Evolutionary conservation across 345 rosid species (phyloP).

Genomic region (Eucalyptus albens): DNA sequence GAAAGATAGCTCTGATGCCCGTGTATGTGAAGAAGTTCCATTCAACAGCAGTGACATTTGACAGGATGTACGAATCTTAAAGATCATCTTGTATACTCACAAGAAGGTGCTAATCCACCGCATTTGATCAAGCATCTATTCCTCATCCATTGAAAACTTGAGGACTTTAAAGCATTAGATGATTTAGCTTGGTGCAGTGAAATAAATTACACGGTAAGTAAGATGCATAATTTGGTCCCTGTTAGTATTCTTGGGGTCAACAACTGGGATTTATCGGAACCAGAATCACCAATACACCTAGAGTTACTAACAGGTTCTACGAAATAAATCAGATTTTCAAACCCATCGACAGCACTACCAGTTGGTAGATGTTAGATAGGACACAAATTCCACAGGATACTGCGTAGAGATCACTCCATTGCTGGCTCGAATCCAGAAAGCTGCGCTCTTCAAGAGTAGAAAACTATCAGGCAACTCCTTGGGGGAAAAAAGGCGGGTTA

Average conservation of each 20-base stretch:
- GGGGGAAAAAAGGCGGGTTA: not conserved
- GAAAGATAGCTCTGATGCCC: not conserved
- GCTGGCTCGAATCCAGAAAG: not conserved
- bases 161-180: not conserved
- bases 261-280: not conserved
- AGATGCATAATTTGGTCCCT: not conserved
- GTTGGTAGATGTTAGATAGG: not conserved
- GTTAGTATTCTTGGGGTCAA: too few relatives aligned
- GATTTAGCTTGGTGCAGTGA: not conserved
- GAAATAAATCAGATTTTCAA: not conserved
- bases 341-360: not conserved
- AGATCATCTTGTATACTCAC: not conserved
- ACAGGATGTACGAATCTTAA: not conserved
- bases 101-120: not conserved
- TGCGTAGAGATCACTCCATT: not conserved
- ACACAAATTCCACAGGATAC: not conserved
- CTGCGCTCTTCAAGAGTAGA: not conserved
- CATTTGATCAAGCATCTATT: not conserved
- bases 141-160: not conserved
- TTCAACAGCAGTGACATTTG: not conserved
- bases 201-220: too few relatives aligned
- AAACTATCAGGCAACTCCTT: not conserved
- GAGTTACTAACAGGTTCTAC: not conserved
- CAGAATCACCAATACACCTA: not conserved
- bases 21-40: not conserved